A percentile compares a stretch with the other conserved stretches of the same genome.
Evolutionary conservation across 73 alveolate genomes (phyloP).

Genomic region (Symbiodinium pilosum): DNA sequence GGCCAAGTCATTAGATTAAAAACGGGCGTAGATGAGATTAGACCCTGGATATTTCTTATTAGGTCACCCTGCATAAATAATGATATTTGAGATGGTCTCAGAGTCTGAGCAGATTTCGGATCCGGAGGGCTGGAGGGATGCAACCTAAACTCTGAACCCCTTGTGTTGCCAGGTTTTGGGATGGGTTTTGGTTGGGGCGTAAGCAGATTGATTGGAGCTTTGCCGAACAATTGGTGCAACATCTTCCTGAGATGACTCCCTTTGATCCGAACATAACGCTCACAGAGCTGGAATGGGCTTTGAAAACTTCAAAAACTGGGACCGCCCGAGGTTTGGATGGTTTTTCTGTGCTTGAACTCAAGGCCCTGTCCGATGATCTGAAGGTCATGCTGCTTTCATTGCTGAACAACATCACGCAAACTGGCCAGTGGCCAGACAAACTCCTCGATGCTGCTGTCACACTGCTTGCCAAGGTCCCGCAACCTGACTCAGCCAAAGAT

Average conservation of each 20-base stretch:
- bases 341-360: not conserved
- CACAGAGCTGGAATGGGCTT: not conserved
- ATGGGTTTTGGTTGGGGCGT: not conserved
- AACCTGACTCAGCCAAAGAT: not conserved
- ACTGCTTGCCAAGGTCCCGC: not conserved
- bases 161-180: not conserved
- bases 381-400: not conserved
- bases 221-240: not conserved
- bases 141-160: too few relatives aligned
- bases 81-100: too few relatives aligned
- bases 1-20: too few relatives aligned
- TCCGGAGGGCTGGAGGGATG: too few relatives aligned
- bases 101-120: too few relatives aligned
- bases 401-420: not conserved
- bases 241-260: too few relatives aligned
- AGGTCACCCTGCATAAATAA: too few relatives aligned
- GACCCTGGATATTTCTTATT: too few relatives aligned
- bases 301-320: not conserved
- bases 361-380: not conserved
- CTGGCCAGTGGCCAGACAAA: not conserved
- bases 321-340: not conserved
- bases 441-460: not conserved
- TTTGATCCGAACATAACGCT: not conserved
- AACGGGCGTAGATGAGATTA: too few relatives aligned
- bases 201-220: too few relatives aligned